Evolutionary conservation across 2,329 filamentous ascomycete genomes (phyloP).

Genomic region (Colletotrichum sp.): DNA sequence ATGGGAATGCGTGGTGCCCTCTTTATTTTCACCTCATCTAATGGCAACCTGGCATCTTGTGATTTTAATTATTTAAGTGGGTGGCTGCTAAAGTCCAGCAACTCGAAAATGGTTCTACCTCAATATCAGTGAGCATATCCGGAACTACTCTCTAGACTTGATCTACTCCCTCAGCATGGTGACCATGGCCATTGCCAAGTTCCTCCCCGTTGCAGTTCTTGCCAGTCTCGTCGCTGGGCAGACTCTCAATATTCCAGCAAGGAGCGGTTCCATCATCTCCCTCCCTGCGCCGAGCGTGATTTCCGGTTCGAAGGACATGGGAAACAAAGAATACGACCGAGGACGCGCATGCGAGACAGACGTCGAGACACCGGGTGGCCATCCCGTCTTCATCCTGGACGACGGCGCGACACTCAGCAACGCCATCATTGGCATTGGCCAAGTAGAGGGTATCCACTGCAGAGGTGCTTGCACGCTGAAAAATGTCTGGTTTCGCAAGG

Average conservation of each 20-base stretch:
- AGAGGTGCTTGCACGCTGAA: constrained; percentile 45
- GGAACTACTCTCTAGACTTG: background rate
- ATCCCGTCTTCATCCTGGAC: constrained; percentile 55
- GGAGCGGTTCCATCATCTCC: constrained; percentile 20
- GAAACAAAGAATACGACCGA: constrained; percentile 22
- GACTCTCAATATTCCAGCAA: constrained; percentile 21
- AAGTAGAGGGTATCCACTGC: constrained; percentile 57
- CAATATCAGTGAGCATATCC: background rate
- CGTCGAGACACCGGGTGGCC: constrained; percentile 26
- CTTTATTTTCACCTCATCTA: background rate
- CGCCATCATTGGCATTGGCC: constrained; percentile 55
- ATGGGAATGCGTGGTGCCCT: background rate
- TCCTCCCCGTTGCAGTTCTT: background rate
- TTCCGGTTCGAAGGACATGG: constrained; percentile 15
- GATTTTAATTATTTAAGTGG: background rate
- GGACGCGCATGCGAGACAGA: constrained; percentile 18
- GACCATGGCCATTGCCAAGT: background rate
- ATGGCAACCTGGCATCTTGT: too few species aligned
- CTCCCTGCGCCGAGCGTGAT: constrained; percentile 18
- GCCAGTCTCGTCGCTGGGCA: constrained; percentile 5
- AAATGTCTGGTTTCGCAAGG: constrained; percentile 42
- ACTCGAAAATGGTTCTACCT: background rate
- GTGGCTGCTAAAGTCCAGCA: background rate
- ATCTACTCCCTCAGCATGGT: background rate
- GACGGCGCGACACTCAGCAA: constrained; percentile 55